Evolutionary conservation across 169 alveolate species (phyloP).

Genomic region (Plasmodium falciparum): DNA sequence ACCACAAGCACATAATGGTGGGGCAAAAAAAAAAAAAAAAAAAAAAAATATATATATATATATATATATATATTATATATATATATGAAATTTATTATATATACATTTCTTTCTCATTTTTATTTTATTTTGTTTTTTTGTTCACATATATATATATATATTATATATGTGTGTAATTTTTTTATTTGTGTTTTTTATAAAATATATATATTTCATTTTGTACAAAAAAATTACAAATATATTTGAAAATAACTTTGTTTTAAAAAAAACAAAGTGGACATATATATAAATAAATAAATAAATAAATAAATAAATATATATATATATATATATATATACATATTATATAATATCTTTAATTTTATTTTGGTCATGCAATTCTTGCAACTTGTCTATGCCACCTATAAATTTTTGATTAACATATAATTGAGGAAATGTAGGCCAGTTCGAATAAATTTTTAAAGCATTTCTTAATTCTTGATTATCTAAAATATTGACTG

Average conservation of each 20-base stretch:
- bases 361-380: conserved; percentile 90
- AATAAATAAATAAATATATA: no score
- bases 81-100: not conserved
- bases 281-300: no score
- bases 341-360: conserved; percentile 85
- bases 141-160: not conserved
- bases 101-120: no score
- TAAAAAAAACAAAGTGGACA: no score
- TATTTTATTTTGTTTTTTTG: not conserved
- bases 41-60: not conserved
- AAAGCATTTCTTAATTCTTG: conserved; percentile 89
- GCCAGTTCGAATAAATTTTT: conserved; percentile 94
- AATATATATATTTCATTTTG: no score
- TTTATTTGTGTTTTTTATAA: no score
- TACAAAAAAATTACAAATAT: no score
- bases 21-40: not conserved
- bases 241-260: no score
- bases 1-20: no score
- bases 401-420: conserved; percentile 90
- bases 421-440: conserved; percentile 95
- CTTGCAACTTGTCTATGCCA: conserved; percentile 92
- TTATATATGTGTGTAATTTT: not conserved
- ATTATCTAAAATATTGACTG: conserved; percentile 90
- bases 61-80: not conserved
- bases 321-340: not conserved